Conservation (phyloP, 306 rosid species). For the Glycine tomentella region DNA sequence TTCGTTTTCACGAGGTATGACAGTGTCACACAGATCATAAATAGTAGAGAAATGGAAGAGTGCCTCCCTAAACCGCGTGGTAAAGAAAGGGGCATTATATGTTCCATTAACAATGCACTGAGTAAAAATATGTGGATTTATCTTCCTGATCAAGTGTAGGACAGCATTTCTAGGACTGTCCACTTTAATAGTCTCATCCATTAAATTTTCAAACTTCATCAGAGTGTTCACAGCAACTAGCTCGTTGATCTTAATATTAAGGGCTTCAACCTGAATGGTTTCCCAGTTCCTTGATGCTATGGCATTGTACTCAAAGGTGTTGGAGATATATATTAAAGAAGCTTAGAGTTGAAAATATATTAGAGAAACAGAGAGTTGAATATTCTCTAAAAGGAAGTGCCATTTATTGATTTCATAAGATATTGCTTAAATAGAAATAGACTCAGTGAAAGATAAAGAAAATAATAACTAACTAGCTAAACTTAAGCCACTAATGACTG, state of each 20-base stretch:
- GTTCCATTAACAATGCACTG: constrained; percentile 61
- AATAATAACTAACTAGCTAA: no score
- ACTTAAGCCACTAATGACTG: no score
- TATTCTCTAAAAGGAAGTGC: no score
- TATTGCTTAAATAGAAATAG: no score
- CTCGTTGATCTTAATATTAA: constrained; percentile 60
- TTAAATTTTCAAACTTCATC: constrained; percentile 57
- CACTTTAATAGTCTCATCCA: constrained; percentile 68
- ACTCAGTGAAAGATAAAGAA: no score
- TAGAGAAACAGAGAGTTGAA: no score
- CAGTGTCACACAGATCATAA: constrained; percentile 60
- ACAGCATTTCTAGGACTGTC: constrained; percentile 73
- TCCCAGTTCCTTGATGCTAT: constrained; percentile 74
- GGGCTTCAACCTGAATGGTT: constrained; percentile 60
- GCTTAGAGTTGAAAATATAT: no score
- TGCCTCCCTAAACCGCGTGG: constrained; percentile 77
- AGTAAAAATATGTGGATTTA: constrained; percentile 71
- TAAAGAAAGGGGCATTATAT: constrained; percentile 77
- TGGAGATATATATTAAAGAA: no score
- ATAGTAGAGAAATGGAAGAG: constrained; percentile 71
- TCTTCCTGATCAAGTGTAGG: constrained; percentile 67
- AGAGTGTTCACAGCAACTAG: constrained; percentile 63
- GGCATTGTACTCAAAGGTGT: constrained; percentile 68
- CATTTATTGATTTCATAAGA: no score
- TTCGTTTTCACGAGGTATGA: constrained; percentile 52